Evolutionary conservation across 2,329 filamentous ascomycete genomes (phyloP), one percentile per base, ranked within the genome.

Genomic region (Westerdykella sp.): DNA sequence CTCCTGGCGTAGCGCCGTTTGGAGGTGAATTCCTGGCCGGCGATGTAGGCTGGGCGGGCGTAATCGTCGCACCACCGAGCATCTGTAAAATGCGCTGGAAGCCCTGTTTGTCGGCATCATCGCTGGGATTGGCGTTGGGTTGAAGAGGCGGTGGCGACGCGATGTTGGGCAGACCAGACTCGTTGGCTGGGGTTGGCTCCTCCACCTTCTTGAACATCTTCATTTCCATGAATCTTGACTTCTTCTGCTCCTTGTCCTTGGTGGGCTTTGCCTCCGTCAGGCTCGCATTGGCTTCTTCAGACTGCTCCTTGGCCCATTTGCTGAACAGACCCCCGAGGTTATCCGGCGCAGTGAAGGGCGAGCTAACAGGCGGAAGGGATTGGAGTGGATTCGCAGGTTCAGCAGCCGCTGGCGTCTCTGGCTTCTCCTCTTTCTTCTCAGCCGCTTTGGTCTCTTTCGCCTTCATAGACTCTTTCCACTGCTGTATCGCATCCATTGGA

Each of bases 381-480:
- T 62, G 53, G 4, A 62, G 52, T 13, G 52, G 49, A 6, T 53
- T 51, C 22, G 55, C 43, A 23, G 50, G 25, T 7, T 28, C 25
- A 28, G 18, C 3, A 21, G 25, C 32, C 32, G 43, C 37, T 10
- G 38, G 40, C n/a, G 34, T 22, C 11, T 52, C 64, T 47, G 56
- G 28, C 49, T 55, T 54, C 12, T 56, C 48, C 37, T 72, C 69
- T n/a, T 71, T 67, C 48, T 69, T 73, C 55, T 73, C 74, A 45
- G 75, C 69, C 39, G 66, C 66, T 9, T 56, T 49, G 4, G 65
- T 49, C 38, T 69, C 79, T 48, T 79, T 77, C 32, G 81, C 82
- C 66, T 86, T 91, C 88, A 94, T 94, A 50, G 77, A 78, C 56
- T 94, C 87, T 76, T 95, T 95, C 81, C 91, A 96, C 54, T 87